phyloP scores from a whole-genome alignment of 345 rosid species.

The Lenwebbia sp. region DNA sequence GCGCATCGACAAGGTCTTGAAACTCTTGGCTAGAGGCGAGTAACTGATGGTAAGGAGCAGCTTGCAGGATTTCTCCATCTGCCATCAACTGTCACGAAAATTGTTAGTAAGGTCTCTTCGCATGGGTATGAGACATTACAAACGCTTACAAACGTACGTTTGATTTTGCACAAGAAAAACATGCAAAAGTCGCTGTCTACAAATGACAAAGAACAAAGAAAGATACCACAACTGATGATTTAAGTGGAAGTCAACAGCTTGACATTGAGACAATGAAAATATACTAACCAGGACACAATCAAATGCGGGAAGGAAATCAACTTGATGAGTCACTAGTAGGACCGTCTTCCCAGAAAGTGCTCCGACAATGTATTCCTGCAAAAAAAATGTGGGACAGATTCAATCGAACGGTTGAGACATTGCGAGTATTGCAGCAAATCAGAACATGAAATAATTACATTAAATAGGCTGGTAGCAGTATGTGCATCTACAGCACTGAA shows the following conservation, averaged over 20 bases:
- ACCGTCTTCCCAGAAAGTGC: slow-evolving; percentile 75
- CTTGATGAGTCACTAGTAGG: slow-evolving; percentile 91
- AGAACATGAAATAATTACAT: slow-evolving; percentile 25
- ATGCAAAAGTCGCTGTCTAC: neutral
- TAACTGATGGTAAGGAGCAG: slow-evolving; percentile 63
- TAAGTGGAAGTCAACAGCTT: neutral
- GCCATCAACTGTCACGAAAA: slow-evolving; percentile 58
- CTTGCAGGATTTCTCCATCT: slow-evolving; percentile 71
- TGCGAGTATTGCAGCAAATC: neutral
- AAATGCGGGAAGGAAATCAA: slow-evolving; percentile 90
- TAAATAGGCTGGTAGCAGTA: slow-evolving; percentile 81
- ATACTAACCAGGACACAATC: slow-evolving; percentile 69
- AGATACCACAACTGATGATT: neutral
- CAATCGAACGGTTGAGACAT: neutral
- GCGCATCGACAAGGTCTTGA: slow-evolving; percentile 84
- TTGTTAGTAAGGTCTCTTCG: neutral
- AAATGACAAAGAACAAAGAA: neutral
- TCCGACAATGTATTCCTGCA: slow-evolving; percentile 71
- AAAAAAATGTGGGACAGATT: slow-evolving; percentile 7
- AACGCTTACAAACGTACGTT: neutral
- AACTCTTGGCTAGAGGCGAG: slow-evolving; percentile 55
- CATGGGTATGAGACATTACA: neutral
- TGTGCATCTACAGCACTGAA: slow-evolving; percentile 97
- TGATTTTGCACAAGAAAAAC: neutral
- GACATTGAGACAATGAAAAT: neutral